phyloP scores from a whole-genome alignment of 345 rosid species.

The Eucalyptus marginata region DNA sequence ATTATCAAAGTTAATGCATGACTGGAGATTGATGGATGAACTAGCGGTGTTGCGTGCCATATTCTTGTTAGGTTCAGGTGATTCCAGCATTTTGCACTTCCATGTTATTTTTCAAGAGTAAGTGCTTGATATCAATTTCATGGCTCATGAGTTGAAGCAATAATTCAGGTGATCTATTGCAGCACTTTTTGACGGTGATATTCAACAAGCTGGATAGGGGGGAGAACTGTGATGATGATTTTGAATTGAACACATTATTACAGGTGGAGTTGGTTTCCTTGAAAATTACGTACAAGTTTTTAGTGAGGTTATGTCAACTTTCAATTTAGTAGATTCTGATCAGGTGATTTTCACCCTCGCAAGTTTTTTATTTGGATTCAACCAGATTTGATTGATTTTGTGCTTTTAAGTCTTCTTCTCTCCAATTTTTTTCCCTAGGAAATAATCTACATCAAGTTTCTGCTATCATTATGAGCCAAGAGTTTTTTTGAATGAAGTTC shows the following conservation, averaged over 20 bases:
- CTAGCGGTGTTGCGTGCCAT: constrained; percentile 94
- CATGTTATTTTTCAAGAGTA: not conserved
- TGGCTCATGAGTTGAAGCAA: not conserved
- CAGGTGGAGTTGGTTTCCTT: constrained; percentile 41
- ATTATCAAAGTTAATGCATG: constrained; percentile 79
- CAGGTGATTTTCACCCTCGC: not conserved
- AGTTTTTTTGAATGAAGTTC: not conserved
- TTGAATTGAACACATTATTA: constrained; percentile 76
- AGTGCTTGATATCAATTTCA: not conserved
- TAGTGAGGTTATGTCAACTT: not conserved
- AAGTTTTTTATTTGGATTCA: not conserved
- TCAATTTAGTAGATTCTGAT: not conserved
- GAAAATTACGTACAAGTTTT: not conserved
- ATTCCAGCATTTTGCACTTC: not conserved
- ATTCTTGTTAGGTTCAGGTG: constrained; percentile 95
- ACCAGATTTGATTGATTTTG: not conserved
- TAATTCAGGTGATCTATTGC: constrained; percentile 81
- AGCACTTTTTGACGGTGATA: constrained; percentile 76
- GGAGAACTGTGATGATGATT: constrained; percentile 89
- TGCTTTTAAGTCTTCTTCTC: not conserved
- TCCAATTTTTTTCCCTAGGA: not conserved
- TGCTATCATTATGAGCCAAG: not conserved
- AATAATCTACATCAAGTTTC: not conserved
- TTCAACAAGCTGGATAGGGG: constrained; percentile 78
- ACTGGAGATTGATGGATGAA: constrained; percentile 95